Evolutionary conservation across 2,329 filamentous ascomycete genomes (phyloP).

Genomic region (Aspergillus persii): DNA sequence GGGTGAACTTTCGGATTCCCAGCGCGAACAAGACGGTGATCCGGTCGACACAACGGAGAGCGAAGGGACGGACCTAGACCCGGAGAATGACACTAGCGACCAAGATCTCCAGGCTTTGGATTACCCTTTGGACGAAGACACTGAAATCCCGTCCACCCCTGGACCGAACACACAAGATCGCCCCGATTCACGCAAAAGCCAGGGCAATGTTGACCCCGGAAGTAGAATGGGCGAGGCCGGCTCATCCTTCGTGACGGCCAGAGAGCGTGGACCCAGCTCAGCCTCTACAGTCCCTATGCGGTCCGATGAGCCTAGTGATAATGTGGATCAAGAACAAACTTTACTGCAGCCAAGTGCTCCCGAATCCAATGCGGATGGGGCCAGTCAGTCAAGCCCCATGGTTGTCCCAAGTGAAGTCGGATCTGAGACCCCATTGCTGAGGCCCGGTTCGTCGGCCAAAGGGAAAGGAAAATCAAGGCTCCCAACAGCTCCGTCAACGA

Average conservation of each 20-base stretch:
- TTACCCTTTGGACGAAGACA: slow-evolving; percentile 20
- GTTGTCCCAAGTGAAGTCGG: slow-evolving; percentile 29
- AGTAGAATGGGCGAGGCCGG: slow-evolving; percentile 19
- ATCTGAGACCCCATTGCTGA: slow-evolving; percentile 36
- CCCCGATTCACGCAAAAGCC: neutral
- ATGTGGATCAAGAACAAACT: slow-evolving; percentile 3
- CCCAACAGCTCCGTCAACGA: slow-evolving; percentile 11
- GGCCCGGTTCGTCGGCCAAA: slow-evolving; percentile 17
- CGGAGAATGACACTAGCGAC: slow-evolving; percentile 12
- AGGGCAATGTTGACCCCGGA: slow-evolving; percentile 1
- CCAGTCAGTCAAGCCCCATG: slow-evolving; percentile 22
- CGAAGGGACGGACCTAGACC: slow-evolving; percentile 12
- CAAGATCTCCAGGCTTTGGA: slow-evolving; percentile 23
- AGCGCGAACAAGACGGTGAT: neutral
- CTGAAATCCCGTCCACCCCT: slow-evolving; percentile 6
- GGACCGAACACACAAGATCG: neutral
- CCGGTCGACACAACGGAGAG: slow-evolving; percentile 18
- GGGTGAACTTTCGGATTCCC: slow-evolving; percentile 4
- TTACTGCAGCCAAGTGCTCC: neutral
- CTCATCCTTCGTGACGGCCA: slow-evolving; percentile 33
- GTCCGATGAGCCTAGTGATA: slow-evolving; percentile 12
- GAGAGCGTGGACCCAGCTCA: slow-evolving; percentile 21
- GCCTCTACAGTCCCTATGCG: slow-evolving; percentile 12
- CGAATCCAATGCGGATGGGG: slow-evolving; percentile 17
- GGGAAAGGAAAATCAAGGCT: slow-evolving; percentile 18